These are phyloP conservation scores for Geotrichum histeridarum DNA, from an alignment of 1,139 yeast species.

Conservation along the genomic window DNA sequence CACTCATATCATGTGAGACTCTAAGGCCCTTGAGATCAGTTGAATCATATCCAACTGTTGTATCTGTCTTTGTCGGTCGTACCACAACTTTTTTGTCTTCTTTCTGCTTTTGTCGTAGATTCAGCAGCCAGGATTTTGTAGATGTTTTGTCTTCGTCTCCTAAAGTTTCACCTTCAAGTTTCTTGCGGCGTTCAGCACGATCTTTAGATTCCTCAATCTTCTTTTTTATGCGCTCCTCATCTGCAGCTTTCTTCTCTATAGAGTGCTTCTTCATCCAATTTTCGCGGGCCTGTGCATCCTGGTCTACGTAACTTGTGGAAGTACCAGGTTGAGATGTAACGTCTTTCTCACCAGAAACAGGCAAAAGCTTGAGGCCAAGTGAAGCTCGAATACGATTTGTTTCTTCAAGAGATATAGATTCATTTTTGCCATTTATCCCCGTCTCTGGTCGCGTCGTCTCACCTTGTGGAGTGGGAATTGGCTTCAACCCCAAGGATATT, in stretches of 20 bases:
- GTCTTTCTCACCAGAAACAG: conserved; percentile 29
- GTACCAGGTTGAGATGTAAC: conserved; percentile 14
- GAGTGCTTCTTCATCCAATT: conserved; percentile 33
- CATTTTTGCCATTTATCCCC: conserved; percentile 7
- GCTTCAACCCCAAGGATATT: conserved; percentile 31
- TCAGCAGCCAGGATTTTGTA: conserved; percentile 27
- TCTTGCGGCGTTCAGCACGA: conserved; percentile 26
- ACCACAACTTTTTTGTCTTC: conserved; percentile 13
- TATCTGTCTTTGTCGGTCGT: conserved; percentile 10
- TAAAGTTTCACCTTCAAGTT: conserved; percentile 30
- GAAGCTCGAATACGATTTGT: conserved; percentile 37
- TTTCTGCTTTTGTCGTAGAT: conserved; percentile 18
- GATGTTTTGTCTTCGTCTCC: conserved; percentile 30
- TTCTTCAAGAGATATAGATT: conserved; percentile 34
- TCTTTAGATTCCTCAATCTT: conserved; percentile 24
- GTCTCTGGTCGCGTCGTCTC: conserved; percentile 1
- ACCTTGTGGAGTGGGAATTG: conserved; percentile 31
- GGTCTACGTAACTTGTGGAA: conserved; percentile 22
- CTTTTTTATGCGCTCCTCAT: conserved; percentile 22
- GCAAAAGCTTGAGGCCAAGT: conserved; percentile 34
- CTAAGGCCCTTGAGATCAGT: conserved; percentile 40
- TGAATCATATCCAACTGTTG: conserved; percentile 22
- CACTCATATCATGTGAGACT: conserved; percentile 46
- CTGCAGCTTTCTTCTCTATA: conserved; percentile 21
- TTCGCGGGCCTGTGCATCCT: conserved; percentile 33